Base-by-base conservation (phyloP, 2,329 filamentous ascomycete genomes). In the Phialophora chinensis region DNA sequence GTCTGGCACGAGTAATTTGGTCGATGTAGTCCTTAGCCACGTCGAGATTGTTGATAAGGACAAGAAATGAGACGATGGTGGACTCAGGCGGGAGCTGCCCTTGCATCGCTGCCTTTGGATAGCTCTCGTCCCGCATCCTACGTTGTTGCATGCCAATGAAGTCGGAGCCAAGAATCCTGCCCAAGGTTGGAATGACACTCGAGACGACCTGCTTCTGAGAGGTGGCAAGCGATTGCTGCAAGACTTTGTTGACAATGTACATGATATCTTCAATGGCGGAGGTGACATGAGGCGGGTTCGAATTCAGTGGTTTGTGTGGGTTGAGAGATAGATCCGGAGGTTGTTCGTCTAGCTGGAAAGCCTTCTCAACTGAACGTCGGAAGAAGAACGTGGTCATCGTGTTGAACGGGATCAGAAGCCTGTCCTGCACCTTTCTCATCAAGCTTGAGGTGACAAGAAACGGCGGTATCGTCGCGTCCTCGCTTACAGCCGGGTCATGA, bases 191-290 rank as follows among this genome's bases (percentile, higher is more conserved):
- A 29, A 97, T 81, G 6, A 96, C 91, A 64, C 87, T 91, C 50
- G 87, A 87, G 25, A 96, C 86, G 3, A 97, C 88, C 20, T 89
- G 85, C 71, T 89, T 85, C 76, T 97, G 93, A 1, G 91, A 92
- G 0, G 96, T 98, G 0, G 91, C 90, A 25, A 98, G 83, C 0
- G 92, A 91, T 71, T 94, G 90, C 70, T 96, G 90, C 7, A 98
- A 84, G 38, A 98, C 91, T 59, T 94, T 90, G 76, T 96, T 96
- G 76, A 97, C 91, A 73, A 99, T 97, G 79, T 98, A 99, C 94
- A 99, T 98, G 75, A 98, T 93, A 80, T 97, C 95, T 81, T 99
- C 95, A 8, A 99, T 93, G 0, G 94, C 93, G 1, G 93, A 93
- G 52, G 95, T 94, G 73, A 99, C 97, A 75, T 92, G 96, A 0